A percentile compares a stretch with the other conserved stretches of the same genome.
Conservation (phyloP, 2,329 filamentous ascomycete genomes). For the Penicillium paneum region DNA sequence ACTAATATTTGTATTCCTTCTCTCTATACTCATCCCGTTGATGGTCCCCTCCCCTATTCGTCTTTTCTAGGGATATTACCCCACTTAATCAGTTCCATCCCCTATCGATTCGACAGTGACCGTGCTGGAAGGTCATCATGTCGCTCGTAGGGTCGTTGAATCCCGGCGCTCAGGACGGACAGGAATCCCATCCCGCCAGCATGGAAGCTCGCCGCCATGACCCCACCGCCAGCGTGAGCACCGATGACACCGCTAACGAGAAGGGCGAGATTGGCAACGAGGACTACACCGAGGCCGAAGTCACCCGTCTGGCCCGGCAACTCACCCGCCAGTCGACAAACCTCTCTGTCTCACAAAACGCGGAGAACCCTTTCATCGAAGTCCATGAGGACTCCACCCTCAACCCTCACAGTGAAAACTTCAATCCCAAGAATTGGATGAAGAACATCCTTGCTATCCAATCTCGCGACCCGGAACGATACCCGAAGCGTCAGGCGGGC, state of each 20-base stretch:
- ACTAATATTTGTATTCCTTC: not conserved
- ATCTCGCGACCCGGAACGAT: conserved; percentile 52
- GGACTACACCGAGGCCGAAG: conserved; percentile 26
- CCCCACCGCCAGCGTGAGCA: conserved; percentile 21
- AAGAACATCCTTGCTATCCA: conserved; percentile 46
- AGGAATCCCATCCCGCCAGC: not conserved
- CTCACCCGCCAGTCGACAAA: conserved; percentile 38
- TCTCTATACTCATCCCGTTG: not conserved
- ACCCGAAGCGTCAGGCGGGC: conserved; percentile 57
- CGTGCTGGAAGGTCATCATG: conserved; percentile 24
- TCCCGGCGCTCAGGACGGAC: conserved; percentile 8
- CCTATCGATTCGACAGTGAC: not conserved
- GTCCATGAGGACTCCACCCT: conserved; percentile 35
- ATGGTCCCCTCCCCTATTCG: not conserved
- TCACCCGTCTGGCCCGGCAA: conserved; percentile 34
- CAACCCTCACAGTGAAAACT: conserved; percentile 46
- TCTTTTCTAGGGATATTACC: not conserved
- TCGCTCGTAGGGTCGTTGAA: conserved; percentile 36
- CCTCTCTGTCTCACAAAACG: conserved; percentile 22
- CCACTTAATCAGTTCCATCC: not conserved
- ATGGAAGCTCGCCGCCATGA: conserved; percentile 20
- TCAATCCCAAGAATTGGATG: conserved; percentile 48
- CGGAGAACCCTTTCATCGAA: conserved; percentile 38
- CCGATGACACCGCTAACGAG: conserved; percentile 30
- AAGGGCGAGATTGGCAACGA: conserved; percentile 25